Base-by-base conservation (phyloP, 2,329 filamentous ascomycete genomes). In the Venturia aucupariae region DNA sequence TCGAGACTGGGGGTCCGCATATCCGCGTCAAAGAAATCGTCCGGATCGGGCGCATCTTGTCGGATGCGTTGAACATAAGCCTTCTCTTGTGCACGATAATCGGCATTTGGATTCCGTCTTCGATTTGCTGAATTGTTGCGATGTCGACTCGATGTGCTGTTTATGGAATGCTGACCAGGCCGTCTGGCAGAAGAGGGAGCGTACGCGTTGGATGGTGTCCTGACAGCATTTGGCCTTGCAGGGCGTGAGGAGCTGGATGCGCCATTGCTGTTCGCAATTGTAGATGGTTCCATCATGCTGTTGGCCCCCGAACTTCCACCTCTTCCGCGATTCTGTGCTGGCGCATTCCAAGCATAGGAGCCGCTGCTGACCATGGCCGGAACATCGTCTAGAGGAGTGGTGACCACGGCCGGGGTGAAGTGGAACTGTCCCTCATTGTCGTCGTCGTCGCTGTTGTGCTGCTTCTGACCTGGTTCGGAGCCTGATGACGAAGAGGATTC, bases 11-110 rank as follows among this genome's bases (percentile, higher is more conserved):
- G 86, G 1, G 86, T 85, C 69, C 90, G 88, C 15, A 86, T 81
- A 64, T 92, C 87, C 67, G 80, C 75, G 67, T 78, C 77, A 70
- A 92, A 90, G 78, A 92, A 94, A 68, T 90, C 87, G 67, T 83
- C 83, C 55, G 80, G 78, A 54, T 78, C 76, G 11, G 70, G 71
- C 65, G 86, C 84, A 69, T 94, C 90, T 73, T 95, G 90, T 65
- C 92, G 87, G 72, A 97, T 84, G 70, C 93, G 87, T 75, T 96
- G 91, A 41, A 97, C 88, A 73, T 99, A 99, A 65, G 93, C 93
- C 73, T 92, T 90, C 75, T 97, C 93, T 76, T 97, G 91, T 60
- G 90, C 90, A 66, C 89, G 81, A 73, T 90, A 90, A 69, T 89
- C 86, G 62, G 86, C 86, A 70, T 88, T 87, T 11, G 87, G 87